Base-by-base conservation (phyloP, 768 basidiomycete species). In the Hygrocybe punicea region DNA sequence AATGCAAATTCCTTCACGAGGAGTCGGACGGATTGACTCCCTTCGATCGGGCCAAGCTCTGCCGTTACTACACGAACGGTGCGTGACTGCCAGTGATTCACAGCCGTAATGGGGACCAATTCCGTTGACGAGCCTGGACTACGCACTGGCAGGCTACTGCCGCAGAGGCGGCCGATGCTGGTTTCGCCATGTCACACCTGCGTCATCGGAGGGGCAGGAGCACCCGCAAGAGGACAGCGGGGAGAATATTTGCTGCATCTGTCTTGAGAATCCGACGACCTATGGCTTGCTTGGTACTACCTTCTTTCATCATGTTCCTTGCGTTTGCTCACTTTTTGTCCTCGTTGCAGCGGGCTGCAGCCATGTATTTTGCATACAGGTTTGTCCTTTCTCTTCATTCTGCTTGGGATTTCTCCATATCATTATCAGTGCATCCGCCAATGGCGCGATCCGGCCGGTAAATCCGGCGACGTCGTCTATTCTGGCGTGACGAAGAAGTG, bases 1-100 rank as follows among this genome's bases (percentile, higher is more conserved):
- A 69, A 6, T 93, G 90, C 83, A 91, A 88, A 75, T 93, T 91
- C 69, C 75, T 87, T 10, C 90, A 93, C 58, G 82, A 81, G 47
- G 73, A 62, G 68, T 78, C 68, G 63, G 69, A 67, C 35, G 53
- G 67, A 40, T 68, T 87, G 42, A 86, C 87, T 2, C 86, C 85
- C 2, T 88, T 82, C 63, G 90, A 92, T 73, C 76, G 83, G 69
- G 71, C 77, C 34, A 91, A 92, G 76, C 73, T 74, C 33, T 92
- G 91, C 74, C 78, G 67, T 55, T 89, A 78, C 72, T 90, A 81
- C 56, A 79, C 78, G 4, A 73, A 77, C 49, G 86, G 87, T 83
- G 53, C n/a, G 73, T 62, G 7, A 24, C 36, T 11, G 45, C 1
- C 42, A 47, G 19, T 29, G 37, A 51, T 16, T 10, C 57, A 46